Conservation (phyloP, 495 filamentous ascomycete genomes). For the Podospora pseudoanserina region DNA sequence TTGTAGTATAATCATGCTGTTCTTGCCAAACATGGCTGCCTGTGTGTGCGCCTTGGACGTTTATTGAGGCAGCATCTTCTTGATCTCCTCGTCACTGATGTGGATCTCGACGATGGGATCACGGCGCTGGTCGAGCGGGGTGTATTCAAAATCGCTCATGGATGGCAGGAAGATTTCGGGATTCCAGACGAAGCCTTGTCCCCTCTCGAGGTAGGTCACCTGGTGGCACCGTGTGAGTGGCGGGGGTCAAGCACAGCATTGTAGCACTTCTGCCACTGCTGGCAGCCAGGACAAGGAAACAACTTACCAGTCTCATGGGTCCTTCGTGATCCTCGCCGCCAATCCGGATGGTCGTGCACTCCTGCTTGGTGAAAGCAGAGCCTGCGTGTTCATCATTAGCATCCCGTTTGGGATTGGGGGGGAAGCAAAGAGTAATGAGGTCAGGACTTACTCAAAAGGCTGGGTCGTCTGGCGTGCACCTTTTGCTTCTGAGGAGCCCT, state of each 20-base stretch:
- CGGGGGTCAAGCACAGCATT: conserved; percentile 5
- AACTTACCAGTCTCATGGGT: conserved; percentile 57
- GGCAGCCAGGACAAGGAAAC: background rate
- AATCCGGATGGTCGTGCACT: conserved; percentile 67
- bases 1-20: background rate
- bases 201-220: conserved; percentile 67
- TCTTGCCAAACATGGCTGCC: background rate
- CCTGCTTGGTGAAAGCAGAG: conserved; percentile 58
- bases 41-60: background rate
- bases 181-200: conserved; percentile 71
- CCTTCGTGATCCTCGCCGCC: conserved; percentile 60
- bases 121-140: conserved; percentile 59
- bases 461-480: conserved; percentile 50
- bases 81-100: conserved; percentile 61
- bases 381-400: conserved; percentile 40
- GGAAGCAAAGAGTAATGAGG: too few species aligned
- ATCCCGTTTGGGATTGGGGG: background rate
- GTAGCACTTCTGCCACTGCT: background rate
- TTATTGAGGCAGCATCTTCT: conserved; percentile 53
- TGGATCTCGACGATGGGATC: conserved; percentile 66
- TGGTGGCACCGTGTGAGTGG: conserved; percentile 29
- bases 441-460: conserved; percentile 48
- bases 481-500: conserved; percentile 39
- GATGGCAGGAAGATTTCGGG: conserved; percentile 60
- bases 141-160: conserved; percentile 54